phyloP scores from a whole-genome alignment of 2,329 filamentous ascomycete species.

The Aureobasidium sp. region DNA sequence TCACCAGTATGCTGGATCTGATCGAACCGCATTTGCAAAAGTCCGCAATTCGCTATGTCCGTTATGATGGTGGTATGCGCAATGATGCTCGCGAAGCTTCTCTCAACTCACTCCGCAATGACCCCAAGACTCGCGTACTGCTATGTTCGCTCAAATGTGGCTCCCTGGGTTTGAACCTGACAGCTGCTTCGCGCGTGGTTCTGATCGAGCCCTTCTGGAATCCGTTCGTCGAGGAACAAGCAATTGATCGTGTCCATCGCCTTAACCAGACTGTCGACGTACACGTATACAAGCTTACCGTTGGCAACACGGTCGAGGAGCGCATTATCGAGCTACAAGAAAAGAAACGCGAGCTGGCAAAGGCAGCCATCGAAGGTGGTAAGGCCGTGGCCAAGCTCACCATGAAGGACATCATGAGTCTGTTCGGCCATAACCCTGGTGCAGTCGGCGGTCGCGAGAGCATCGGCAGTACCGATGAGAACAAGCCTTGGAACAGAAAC shows the following conservation, averaged over 20 bases:
- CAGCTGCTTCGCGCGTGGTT: conserved; percentile 84
- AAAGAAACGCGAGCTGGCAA: conserved; percentile 85
- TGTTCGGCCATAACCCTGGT: conserved; percentile 70
- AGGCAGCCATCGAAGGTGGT: conserved; percentile 79
- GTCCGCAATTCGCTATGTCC: conserved; percentile 68
- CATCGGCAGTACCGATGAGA: conserved; percentile 1
- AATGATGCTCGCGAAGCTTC: conserved; percentile 89
- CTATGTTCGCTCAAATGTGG: conserved; percentile 94
- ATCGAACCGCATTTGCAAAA: conserved; percentile 82
- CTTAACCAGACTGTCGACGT: conserved; percentile 94
- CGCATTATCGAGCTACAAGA: conserved; percentile 91
- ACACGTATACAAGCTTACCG: conserved; percentile 87
- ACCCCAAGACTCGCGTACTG: conserved; percentile 69
- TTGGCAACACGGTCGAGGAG: conserved; percentile 81
- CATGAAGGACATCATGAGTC: conserved; percentile 84
- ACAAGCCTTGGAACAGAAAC: conserved; percentile 36
- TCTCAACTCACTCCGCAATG: conserved; percentile 66
- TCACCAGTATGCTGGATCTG: conserved; percentile 95
- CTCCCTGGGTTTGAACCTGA: conserved; percentile 86
- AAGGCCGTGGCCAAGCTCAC: conserved; percentile 76
- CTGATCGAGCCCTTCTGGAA: conserved; percentile 99
- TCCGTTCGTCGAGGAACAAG: conserved; percentile 94
- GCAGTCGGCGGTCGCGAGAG: conserved; percentile 25
- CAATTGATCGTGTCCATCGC: conserved; percentile 96
- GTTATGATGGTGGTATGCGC: conserved; percentile 92